Percentiles rank a stretch among this genome's conserved stretches.
Conservation (phyloP, 2,329 filamentous ascomycete species). For the Amauroascus verrucosus region DNA sequence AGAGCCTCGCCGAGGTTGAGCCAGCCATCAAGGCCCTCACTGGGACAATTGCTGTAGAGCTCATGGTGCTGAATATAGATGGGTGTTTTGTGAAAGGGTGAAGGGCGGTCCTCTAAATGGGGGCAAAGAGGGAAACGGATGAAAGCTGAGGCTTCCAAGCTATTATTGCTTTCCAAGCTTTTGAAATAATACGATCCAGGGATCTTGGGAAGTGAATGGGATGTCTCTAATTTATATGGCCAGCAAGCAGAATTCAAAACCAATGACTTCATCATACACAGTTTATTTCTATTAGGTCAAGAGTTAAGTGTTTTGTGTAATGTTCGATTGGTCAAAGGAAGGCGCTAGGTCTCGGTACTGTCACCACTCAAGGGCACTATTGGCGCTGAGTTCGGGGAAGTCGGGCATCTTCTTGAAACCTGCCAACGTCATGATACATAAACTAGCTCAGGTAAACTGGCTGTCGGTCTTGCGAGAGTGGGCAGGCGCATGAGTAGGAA, state of each 20-base stretch:
- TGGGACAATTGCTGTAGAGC: conserved; percentile 6
- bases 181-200: not conserved
- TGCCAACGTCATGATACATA: not conserved
- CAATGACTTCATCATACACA: conserved; percentile 9
- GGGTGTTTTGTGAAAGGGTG: not conserved
- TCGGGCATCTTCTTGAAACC: not conserved
- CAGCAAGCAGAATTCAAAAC: not conserved
- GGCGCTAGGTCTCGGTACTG: not conserved
- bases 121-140: conserved; percentile 5
- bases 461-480: too few relatives aligned
- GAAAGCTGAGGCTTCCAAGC: not conserved
- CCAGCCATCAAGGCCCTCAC: conserved; percentile 10
- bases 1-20: conserved; percentile 11
- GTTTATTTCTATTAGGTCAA: not conserved
- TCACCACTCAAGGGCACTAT: not conserved
- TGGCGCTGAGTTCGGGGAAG: not conserved
- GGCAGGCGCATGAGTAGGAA: too few relatives aligned
- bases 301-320: not conserved
- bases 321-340: not conserved
- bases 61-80: conserved; percentile 5
- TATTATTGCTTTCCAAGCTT: not conserved
- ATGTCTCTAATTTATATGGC: not conserved
- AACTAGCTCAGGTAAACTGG: not conserved
- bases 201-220: not conserved
- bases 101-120: not conserved